phyloP scores from a whole-genome alignment of 83 land plant genomes.

The Picea engelmannii region DNA sequence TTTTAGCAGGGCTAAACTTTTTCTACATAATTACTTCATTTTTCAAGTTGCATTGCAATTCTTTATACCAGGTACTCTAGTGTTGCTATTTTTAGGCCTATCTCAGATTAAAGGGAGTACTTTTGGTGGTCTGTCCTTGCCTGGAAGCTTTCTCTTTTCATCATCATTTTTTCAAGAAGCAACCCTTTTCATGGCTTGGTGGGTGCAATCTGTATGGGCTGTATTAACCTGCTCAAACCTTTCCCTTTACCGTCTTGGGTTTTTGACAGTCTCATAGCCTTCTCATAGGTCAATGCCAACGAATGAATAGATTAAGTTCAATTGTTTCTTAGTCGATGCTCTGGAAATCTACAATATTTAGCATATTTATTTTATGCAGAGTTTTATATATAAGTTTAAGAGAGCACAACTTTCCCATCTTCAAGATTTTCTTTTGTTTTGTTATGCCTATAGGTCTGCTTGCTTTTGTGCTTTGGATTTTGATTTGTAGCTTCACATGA shows the following conservation, averaged over 20 bases:
- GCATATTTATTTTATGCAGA: neutral
- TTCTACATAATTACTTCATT: conserved; percentile 75
- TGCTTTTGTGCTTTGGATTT: neutral
- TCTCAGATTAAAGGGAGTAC: conserved; percentile 42
- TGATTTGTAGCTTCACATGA: neutral
- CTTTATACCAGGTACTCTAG: conserved; percentile 55
- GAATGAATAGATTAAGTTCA: neutral
- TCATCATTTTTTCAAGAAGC: conserved; percentile 40
- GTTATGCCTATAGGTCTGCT: neutral
- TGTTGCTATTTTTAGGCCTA: conserved; percentile 64
- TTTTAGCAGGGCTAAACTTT: conserved; percentile 66
- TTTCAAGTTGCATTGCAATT: conserved; percentile 68
- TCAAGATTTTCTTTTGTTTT: neutral
- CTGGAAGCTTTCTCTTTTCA: conserved; percentile 23
- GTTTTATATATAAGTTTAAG: neutral
- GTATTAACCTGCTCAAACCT: conserved; percentile 39
- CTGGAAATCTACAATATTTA: neutral
- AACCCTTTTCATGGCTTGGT: conserved; percentile 73
- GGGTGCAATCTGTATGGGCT: conserved; percentile 63
- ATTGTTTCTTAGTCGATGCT: neutral
- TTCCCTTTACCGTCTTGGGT: conserved; percentile 57
- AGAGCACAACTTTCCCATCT: neutral
- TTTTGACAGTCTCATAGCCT: conserved; percentile 43
- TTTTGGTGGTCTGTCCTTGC: neutral
- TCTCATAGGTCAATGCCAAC: neutral